Evolutionary conservation across 2,329 filamentous ascomycete genomes (phyloP), one percentile per base, ranked within the genome.

Genomic region (Dactylellina haptotyla): DNA sequence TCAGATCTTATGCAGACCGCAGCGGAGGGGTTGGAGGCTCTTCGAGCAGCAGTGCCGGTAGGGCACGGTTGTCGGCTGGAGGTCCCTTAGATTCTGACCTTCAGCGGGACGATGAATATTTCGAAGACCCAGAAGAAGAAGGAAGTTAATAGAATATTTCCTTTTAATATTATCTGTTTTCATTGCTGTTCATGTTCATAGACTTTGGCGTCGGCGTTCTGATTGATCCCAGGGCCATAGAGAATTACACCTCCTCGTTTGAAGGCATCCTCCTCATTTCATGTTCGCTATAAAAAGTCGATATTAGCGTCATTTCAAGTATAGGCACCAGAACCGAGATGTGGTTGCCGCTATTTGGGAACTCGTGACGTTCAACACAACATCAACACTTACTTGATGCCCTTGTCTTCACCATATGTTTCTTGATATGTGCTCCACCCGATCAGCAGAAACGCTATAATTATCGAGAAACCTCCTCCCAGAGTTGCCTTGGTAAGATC

Each of bases 391-490:
- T 61, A 73, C 69, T 56, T 16, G 2, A 39, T 8, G 2, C 14
- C 8, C 28, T 30, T 46, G 18, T 43, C n/a, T 26, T 65, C 61
- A 1, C n/a, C 26, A 37, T 66, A 73, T 14, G 69, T 73, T 41
- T 73, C 69, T 18, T 73, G 23, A 23, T 73, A 73, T 2, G 69
- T 73, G 14, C 69, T 73, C 69, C 69, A 73, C 4, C 69, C 61
- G 9, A 73, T 58, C 12, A 73, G 34, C 5, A 73, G 20, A 32
- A 73, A 73, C 14, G 69, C 69, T 9, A 73, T 28, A 48, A 73
- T 73, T 8, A 73, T 73, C 8, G 61, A 48, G 14, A 53, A 20
- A n/a, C 69, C 69, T 16, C 69, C 69, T 18, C 43, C 53, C 5
- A 73, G n/a, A 10, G 69, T 73, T 2, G 69, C 69, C 20, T 32